These are phyloP conservation scores for Calocybe indica DNA, from an alignment of 768 basidiomycete genomes.

Conservation along the genomic window DNA sequence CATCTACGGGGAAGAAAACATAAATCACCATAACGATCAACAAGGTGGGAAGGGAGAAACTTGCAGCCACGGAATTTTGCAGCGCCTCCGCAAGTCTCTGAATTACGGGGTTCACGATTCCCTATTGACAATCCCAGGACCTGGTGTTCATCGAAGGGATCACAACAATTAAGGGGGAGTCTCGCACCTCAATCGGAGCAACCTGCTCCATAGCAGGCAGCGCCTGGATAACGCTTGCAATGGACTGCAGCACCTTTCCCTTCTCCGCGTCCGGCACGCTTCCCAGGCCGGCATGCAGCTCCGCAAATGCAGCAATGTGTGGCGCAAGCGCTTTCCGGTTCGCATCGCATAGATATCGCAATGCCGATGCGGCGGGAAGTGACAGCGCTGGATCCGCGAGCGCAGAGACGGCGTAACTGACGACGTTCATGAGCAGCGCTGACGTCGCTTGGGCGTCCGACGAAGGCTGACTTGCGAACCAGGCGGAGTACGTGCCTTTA, in stretches of 20 bases:
- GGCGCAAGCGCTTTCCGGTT: constrained; percentile 80
- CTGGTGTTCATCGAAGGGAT: neutral
- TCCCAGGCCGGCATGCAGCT: constrained; percentile 71
- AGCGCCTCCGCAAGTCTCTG: constrained; percentile 62
- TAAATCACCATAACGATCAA: constrained; percentile 13
- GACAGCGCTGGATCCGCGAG: constrained; percentile 60
- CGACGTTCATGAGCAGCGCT: constrained; percentile 54
- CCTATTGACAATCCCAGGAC: constrained; percentile 28
- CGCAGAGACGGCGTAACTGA: constrained; percentile 67
- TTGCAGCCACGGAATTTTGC: constrained; percentile 12
- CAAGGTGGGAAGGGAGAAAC: constrained; percentile 36
- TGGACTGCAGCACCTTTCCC: constrained; percentile 86
- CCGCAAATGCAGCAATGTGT: constrained; percentile 81
- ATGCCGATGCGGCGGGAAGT: constrained; percentile 71
- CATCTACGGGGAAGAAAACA: constrained; percentile 32
- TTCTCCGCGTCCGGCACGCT: constrained; percentile 83
- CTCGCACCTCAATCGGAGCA: constrained; percentile 64
- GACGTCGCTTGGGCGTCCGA: constrained; percentile 14
- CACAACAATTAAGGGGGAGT: neutral
- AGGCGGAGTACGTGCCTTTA: constrained; percentile 69
- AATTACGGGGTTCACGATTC: constrained; percentile 72
- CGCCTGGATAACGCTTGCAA: constrained; percentile 91
- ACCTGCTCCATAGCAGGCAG: constrained; percentile 75
- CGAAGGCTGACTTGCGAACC: constrained; percentile 56
- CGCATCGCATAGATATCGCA: constrained; percentile 85